phyloP scores from a whole-genome alignment of 2,329 filamentous ascomycete genomes.

The Apiospora rasikravindrae region DNA sequence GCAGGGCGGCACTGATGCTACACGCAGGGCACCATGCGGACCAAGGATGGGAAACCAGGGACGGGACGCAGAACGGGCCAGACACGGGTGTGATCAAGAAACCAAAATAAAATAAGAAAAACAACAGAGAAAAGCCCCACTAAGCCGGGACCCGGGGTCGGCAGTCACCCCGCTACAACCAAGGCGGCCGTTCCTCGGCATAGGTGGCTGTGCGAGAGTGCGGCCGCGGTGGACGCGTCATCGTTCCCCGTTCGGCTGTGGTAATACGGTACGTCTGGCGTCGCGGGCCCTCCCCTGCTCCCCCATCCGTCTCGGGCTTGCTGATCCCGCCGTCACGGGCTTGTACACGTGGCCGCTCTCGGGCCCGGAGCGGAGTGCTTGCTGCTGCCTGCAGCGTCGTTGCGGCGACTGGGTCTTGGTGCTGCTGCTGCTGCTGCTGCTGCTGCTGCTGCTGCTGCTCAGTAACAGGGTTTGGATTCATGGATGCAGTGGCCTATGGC shows the following conservation, averaged over 20 bases:
- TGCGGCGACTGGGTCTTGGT: neutral
- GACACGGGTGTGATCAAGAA: neutral
- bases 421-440: neutral
- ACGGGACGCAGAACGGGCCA: neutral
- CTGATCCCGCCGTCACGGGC: neutral
- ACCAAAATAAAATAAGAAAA: neutral
- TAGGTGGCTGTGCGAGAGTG: conserved; percentile 3
- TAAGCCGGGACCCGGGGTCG: conserved; percentile 2
- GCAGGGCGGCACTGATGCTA: neutral
- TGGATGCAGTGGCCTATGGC: neutral
- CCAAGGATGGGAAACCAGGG: neutral
- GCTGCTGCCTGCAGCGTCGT: neutral
- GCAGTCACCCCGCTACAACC: neutral
- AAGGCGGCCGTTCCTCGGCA: conserved; percentile 10
- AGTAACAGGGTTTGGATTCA: neutral
- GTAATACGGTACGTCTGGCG: conserved; percentile 11
- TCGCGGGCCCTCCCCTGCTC: conserved; percentile 16
- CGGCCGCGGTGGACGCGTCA: conserved; percentile 9
- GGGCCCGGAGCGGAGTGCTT: neutral
- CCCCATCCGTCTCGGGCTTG: neutral
- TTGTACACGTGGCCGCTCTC: conserved; percentile 8
- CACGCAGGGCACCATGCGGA: neutral
- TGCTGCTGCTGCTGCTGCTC: neutral
- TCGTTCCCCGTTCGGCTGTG: neutral
- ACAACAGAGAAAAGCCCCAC: neutral